Evolutionary conservation across 306 rosid species (phyloP).

Genomic region (Luffa acutangula): DNA sequence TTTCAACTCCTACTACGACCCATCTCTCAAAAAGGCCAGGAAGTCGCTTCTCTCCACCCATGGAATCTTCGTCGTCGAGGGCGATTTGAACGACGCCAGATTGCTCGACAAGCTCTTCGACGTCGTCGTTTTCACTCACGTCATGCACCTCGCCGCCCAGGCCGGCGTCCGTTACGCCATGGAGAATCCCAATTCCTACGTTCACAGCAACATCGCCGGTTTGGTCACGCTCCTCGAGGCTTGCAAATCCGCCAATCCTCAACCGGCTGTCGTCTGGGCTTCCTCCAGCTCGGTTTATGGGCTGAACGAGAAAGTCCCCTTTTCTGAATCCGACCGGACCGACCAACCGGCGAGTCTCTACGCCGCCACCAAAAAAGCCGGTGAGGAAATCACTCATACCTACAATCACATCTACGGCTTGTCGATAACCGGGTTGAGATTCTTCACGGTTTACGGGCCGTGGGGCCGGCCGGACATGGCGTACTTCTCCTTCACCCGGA

Average conservation of each 20-base stretch:
- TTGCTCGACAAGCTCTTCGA: constrained; percentile 20
- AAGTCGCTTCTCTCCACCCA: constrained; percentile 24
- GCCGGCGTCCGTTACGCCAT: constrained; percentile 18
- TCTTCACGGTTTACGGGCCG: constrained; percentile 65
- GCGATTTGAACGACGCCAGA: constrained; percentile 45
- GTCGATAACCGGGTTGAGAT: constrained; percentile 51
- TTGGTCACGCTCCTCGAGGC: constrained; percentile 52
- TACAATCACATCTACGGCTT: constrained; percentile 58
- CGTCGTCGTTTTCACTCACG: constrained; percentile 14
- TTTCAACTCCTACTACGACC: constrained; percentile 56
- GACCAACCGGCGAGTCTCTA: constrained; percentile 61
- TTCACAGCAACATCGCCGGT: constrained; percentile 61
- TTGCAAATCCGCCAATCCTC: constrained; percentile 57
- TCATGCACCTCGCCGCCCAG: constrained; percentile 14
- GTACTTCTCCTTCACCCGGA: constrained; percentile 47
- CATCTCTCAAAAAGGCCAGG: constrained; percentile 43
- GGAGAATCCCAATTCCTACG: constrained; percentile 56
- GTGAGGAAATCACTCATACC: constrained; percentile 62
- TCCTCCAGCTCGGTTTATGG: constrained; percentile 71
- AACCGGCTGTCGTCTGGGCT: constrained; percentile 62
- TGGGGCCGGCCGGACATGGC: constrained; percentile 83
- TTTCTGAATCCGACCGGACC: constrained; percentile 50
- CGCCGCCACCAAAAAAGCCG: constrained; percentile 70
- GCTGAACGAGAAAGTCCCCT: constrained; percentile 46
- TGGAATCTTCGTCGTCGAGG: constrained; percentile 45